Evolutionary conservation across 2,329 filamentous ascomycete species (phyloP), one percentile per base, ranked within the genome.

Genomic region (Colletotrichum plurivorum): DNA sequence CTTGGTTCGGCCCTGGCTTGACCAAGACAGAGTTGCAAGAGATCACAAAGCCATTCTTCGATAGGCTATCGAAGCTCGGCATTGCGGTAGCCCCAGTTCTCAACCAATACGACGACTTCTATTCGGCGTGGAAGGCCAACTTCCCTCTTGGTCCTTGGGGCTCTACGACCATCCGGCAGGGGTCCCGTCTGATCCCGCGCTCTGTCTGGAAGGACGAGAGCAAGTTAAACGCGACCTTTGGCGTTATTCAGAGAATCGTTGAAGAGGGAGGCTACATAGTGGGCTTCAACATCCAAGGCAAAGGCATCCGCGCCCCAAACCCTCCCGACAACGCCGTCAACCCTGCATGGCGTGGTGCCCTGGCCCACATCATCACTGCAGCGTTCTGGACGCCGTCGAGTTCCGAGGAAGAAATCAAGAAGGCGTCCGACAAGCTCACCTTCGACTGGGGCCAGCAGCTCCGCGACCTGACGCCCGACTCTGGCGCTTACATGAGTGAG

Each of bases 321-420:
- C 41, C 41, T 25, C 61, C 76, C 10, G 73, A 75, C 51, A 82
- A 80, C 20, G 77, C 80, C 8, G 75, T 80, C n/a, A 80, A 81
- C 55, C 84, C 83, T 1, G 84, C 83, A 0, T 86, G 84, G 84
- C 76, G 84, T n/a, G 77, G 78, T 1, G 78, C 79, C 6, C 71
- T 76, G n/a, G 73, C 81, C 74, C 78, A 78, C 58, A 71, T 71
- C 54, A 81, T 82, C 67, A 69, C 72, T 67, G 52, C 48, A 13
- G 27, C 20, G 9, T 36, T 25, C 15, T 67, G 64, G 57, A 18
- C 48, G 10, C 16, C 31, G 5, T 20, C 49, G 10, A 59, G 39
- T 2, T 46, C 18, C 4, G n/a, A 27, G 4, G 4, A 22, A 20
- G 41, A 27, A 25, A 49, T 39, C n/a, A 25, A 10, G 15, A 15